Base-by-base conservation (phyloP, 2,329 filamentous ascomycete species). In the Colletotrichum magnum region DNA sequence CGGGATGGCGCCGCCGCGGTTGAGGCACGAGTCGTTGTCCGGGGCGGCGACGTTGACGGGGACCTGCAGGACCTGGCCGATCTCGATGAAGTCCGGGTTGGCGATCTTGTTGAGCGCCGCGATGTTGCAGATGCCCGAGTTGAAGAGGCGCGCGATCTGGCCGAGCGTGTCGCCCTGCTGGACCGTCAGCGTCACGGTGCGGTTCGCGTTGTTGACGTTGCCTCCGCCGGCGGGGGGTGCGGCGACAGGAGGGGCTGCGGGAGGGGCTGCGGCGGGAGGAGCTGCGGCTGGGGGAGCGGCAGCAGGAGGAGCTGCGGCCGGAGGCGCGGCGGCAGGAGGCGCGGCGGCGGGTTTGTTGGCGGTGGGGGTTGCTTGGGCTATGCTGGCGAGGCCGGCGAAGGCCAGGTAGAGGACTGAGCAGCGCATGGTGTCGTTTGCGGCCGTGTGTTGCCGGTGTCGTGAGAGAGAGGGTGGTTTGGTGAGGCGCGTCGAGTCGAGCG, bases 81-180 rank as follows among this genome's bases (percentile, higher is more conserved):
- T 18, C 2, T 28, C 24, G 56, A 69, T 69, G 10, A 66, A 47
- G 32, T 69, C 56, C 15, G 66, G 66, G 62, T 69, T 45, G 16
- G 61, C 18, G 15, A 69, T 36, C 7, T 59, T 66, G 56, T 66
- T 69, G 50, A 57, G 50, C 43, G 59, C 56, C 24, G 66, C 66
- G 61, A 69, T 69, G 32, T 69, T 32, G 66, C 66, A 69, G 18
- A 69, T 69, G 53, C 66, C 66, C 50, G 66, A 69, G 66, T 69
- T 69, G 13, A 69, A 7, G 7, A 66, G 62, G 2, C 16, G 56
- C 43, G 66, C 56, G 50, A 66, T 21, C 50, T 69, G 62, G 50
- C 62, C 56, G 13, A 69, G 50, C 1, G 66, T 69, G 56, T 69
- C 66, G 16, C 62, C 66, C 24, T 16, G 2, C 5, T 43, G 21